Evolutionary conservation across 805 yeast species (phyloP), one percentile per base, ranked within the genome.

Genomic region (Teunomyces funiuensis): DNA sequence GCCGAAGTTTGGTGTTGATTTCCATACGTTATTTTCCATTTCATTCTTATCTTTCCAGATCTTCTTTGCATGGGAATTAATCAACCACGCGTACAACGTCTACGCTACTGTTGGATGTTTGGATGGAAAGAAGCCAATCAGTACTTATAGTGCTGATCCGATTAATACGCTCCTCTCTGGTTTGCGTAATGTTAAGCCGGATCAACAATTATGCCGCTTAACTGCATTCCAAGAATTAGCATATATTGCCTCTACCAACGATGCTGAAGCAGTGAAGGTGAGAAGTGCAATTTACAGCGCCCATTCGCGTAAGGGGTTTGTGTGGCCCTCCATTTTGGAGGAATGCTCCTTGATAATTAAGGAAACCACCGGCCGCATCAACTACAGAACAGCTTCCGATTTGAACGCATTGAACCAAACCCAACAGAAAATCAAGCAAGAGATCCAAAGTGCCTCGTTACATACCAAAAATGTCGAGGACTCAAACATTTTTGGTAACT

Each of bases 161-260:
- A 65, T 82, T 37, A 77, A 74, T 39, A 82, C 89, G 1, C 61
- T 85, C 28, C 57, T 85, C 9, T 71, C 82, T 3, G 91, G 91
- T 0, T 67, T 85, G 45, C 72, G 74, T 38, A 81, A 82, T 26
- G 76, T 77, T 1, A 65, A 60, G 10, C 61, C 66, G 0, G 47
- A 47, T 3, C 41, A 57, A 37, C 61, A 58, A 40, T 52, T 69
- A 37, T 49, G 58, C 37, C 74, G 80, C 44, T 56, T 80, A 44
- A 80, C 88, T 1, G 89, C 91, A 2, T 84, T 79, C 62, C 91
- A 85, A 61, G 93, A 85, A 54, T 65, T 85, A 40, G 84, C 87
- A 0, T 82, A 76, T 51, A 66, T 85, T 36, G 66, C 89, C 6
- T 26, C 80, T 1, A 62, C 79, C 2, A 55, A 67, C 1, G 55